Percentiles rank a stretch among this genome's conserved stretches.
Conservation (phyloP, 1,139 yeast genomes). For the Taiozyma sp. region DNA sequence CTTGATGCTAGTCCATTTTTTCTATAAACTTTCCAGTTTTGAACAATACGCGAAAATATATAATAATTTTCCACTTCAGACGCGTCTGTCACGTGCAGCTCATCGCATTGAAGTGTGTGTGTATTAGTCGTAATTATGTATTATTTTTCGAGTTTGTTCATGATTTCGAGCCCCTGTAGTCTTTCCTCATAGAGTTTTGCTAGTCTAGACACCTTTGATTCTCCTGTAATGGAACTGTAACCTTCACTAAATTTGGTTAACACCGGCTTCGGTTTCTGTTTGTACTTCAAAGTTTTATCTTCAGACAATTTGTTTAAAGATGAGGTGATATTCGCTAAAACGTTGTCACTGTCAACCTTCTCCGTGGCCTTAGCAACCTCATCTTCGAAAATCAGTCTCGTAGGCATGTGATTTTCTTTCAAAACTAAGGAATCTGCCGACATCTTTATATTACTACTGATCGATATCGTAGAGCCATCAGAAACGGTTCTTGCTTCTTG, state of each 20-base stretch:
- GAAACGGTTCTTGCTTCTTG: not conserved
- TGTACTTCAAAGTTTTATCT: constrained; percentile 1
- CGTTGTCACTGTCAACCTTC: constrained; percentile 5
- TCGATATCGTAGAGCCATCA: not conserved
- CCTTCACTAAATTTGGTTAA: constrained; percentile 22
- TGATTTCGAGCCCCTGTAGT: constrained; percentile 16
- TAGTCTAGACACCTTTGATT: constrained; percentile 21
- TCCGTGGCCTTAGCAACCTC: not conserved
- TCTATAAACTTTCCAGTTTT: not conserved
- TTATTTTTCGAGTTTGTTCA: constrained; percentile 15
- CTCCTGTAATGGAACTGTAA: constrained; percentile 21
- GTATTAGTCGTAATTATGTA: not conserved
- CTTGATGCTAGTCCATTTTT: too few relatives aligned
- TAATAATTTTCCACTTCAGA: not conserved
- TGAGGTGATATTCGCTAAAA: constrained; percentile 18
- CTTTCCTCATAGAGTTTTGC: constrained; percentile 24
- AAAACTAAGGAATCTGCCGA: not conserved
- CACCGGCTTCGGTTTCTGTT: constrained; percentile 7
- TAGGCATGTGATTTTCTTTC: not conserved
- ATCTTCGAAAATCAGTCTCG: not conserved
- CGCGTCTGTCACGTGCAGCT: not conserved
- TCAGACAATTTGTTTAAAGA: constrained; percentile 14
- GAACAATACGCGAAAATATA: not conserved
- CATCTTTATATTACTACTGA: not conserved
- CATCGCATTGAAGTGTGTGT: not conserved